Evolutionary conservation across 1,284 basidiomycete genomes (phyloP).

Genomic region (Sporisorium scitamineum): DNA sequence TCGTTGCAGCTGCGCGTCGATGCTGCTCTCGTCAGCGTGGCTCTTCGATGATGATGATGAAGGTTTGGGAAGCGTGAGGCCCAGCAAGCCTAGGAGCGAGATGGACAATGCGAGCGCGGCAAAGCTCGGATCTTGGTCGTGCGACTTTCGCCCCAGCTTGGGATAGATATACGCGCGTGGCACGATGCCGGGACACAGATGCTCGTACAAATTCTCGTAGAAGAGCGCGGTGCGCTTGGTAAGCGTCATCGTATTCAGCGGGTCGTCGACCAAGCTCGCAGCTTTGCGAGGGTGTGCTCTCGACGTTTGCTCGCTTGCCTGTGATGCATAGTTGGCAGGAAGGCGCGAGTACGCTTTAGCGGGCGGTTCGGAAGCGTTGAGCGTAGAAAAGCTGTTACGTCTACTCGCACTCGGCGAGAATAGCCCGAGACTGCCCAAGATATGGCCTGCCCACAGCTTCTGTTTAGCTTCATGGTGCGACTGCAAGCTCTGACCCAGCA

Average conservation of each 20-base stretch:
- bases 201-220: constrained; percentile 60
- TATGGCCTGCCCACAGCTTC: constrained; percentile 39
- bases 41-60: neutral
- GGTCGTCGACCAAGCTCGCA: constrained; percentile 6
- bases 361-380: neutral
- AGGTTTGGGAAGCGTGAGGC: constrained; percentile 18
- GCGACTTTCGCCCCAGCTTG: constrained; percentile 43
- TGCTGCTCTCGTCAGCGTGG: neutral
- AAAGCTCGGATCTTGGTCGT: constrained; percentile 50
- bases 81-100: constrained; percentile 44
- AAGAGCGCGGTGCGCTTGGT: constrained; percentile 58
- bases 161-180: constrained; percentile 53
- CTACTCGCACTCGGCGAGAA: constrained; percentile 18
- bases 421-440: constrained; percentile 35
- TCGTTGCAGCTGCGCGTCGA: constrained; percentile 3
- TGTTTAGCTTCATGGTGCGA: constrained; percentile 33
- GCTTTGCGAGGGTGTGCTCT: neutral
- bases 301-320: neutral
- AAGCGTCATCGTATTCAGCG: constrained; percentile 52
- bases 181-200: constrained; percentile 52
- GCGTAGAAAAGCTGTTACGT: constrained; percentile 15
- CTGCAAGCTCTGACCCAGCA: constrained; percentile 23
- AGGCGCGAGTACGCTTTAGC: neutral
- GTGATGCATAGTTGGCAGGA: neutral
- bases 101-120: constrained; percentile 53